A percentile compares a stretch with the other conserved stretches of the same genome.
Conservation (phyloP, 1,284 basidiomycete genomes). For the Sparassis latifolia region DNA sequence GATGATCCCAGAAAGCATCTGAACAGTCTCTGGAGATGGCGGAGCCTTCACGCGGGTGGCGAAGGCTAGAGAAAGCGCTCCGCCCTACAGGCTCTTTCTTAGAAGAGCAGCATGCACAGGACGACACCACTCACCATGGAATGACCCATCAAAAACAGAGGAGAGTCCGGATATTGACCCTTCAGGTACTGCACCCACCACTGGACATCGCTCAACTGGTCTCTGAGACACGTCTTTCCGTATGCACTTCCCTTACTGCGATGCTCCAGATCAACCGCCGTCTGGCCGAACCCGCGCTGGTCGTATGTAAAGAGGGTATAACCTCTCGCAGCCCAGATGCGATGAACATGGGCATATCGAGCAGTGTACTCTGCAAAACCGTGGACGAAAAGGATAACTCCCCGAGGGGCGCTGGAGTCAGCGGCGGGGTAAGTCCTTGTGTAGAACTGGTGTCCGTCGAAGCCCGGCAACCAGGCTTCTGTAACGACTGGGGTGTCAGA, state of each 20-base stretch:
- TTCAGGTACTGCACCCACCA: slow-evolving; percentile 57
- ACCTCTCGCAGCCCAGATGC: slow-evolving; percentile 45
- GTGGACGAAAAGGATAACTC: slow-evolving; percentile 75
- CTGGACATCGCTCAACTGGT: slow-evolving; percentile 65
- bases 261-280: slow-evolving; percentile 51
- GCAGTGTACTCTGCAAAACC: slow-evolving; percentile 79
- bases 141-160: slow-evolving; percentile 75
- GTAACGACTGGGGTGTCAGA: slow-evolving; percentile 4
- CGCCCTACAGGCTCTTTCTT: slow-evolving; percentile 42
- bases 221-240: slow-evolving; percentile 63
- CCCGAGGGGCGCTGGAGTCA: slow-evolving; percentile 30
- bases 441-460: slow-evolving; percentile 35
- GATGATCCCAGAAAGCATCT: slow-evolving; percentile 58
- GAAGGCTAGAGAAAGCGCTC: slow-evolving; percentile 58
- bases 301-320: slow-evolving; percentile 76
- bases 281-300: slow-evolving; percentile 82
- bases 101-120: too few relatives aligned
- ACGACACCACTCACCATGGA: slow-evolving; percentile 59
- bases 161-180: slow-evolving; percentile 38
- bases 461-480: slow-evolving; percentile 33
- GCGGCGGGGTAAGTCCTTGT: slow-evolving; percentile 33
- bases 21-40: slow-evolving; percentile 32
- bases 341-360: slow-evolving; percentile 71
- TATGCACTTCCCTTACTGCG: slow-evolving; percentile 46
- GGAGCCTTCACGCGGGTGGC: slow-evolving; percentile 37